These are phyloP conservation scores for Takakia lepidozioides DNA, from an alignment of 225 moss, liverwort and hornwort genomes.

Conservation along the genomic window DNA sequence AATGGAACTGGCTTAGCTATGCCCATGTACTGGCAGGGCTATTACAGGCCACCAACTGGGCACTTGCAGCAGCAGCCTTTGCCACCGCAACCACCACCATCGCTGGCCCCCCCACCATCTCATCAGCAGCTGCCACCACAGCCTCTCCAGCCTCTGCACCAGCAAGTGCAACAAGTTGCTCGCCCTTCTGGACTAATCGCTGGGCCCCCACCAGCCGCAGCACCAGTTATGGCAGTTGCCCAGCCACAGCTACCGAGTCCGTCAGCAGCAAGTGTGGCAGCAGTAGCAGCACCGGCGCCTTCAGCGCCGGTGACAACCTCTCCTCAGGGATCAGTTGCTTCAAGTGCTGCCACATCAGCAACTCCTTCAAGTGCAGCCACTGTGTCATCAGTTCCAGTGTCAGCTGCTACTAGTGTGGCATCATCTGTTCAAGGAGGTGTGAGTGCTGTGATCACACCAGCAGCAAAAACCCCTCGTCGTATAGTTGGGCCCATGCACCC, in stretches of 20 bases:
- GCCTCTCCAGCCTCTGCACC: conserved; percentile 80
- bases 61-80: conserved; percentile 71
- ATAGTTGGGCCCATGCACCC: conserved; percentile 30
- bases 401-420: conserved; percentile 43
- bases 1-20: conserved; percentile 71
- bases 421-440: conserved; percentile 52
- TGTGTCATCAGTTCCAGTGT: conserved; percentile 39
- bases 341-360: conserved; percentile 24
- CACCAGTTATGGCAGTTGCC: conserved; percentile 11
- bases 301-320: conserved; percentile 2
- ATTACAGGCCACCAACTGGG: conserved; percentile 72
- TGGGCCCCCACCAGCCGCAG: conserved; percentile 20
- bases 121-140: conserved; percentile 66
- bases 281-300: conserved; percentile 17
- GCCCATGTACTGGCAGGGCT: conserved; percentile 99
- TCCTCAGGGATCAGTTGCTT: conserved; percentile 22
- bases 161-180: conserved; percentile 20
- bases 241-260: conserved; percentile 32
- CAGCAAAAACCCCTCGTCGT: conserved; percentile 71
- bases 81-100: too few species aligned
- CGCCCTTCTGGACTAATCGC: conserved; percentile 14
- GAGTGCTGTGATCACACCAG: conserved; percentile 92
- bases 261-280: conserved; percentile 17
- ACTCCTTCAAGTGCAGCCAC: conserved; percentile 32
- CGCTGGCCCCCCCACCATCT: conserved; percentile 7